A percentile compares a stretch with the other conserved stretches of the same genome.
Evolutionary conservation across 2,329 filamentous ascomycete genomes (phyloP).

Genomic region (Ophiostoma sp.): DNA sequence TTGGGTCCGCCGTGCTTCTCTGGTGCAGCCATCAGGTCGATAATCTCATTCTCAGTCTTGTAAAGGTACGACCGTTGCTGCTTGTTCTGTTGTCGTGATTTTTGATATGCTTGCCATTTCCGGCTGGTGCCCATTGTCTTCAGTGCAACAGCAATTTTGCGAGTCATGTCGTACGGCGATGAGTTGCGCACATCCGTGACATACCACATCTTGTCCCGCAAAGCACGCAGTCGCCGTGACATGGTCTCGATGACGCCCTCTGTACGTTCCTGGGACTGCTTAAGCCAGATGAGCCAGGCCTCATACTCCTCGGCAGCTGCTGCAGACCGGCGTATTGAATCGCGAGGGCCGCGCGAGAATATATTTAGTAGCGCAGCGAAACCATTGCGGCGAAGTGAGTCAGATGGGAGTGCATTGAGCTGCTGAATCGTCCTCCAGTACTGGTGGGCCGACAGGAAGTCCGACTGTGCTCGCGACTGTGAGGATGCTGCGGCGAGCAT

Average conservation of each 20-base stretch:
- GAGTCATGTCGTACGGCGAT: constrained; percentile 77
- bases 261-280: constrained; percentile 73
- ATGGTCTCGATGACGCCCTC: constrained; percentile 69
- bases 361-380: constrained; percentile 68
- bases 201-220: constrained; percentile 98
- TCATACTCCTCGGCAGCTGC: constrained; percentile 73
- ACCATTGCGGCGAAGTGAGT: constrained; percentile 59
- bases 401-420: constrained; percentile 57
- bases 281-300: constrained; percentile 76
- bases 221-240: constrained; percentile 65
- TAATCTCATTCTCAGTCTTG: constrained; percentile 75
- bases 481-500: constrained; percentile 74
- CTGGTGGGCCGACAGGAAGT: constrained; percentile 77
- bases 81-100: constrained; percentile 42
- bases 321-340: constrained; percentile 63
- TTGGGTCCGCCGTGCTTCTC: constrained; percentile 85
- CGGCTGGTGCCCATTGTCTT: constrained; percentile 76
- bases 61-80: constrained; percentile 60
- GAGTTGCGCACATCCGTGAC: constrained; percentile 90
- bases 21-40: constrained; percentile 78
- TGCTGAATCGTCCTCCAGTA: constrained; percentile 81
- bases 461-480: constrained; percentile 70
- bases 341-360: constrained; percentile 65
- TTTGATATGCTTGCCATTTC: constrained; percentile 42
- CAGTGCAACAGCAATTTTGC: constrained; percentile 77